These are phyloP conservation scores for Chernovozyma aurita DNA, from an alignment of 1,139 yeast species.

Conservation along the genomic window DNA sequence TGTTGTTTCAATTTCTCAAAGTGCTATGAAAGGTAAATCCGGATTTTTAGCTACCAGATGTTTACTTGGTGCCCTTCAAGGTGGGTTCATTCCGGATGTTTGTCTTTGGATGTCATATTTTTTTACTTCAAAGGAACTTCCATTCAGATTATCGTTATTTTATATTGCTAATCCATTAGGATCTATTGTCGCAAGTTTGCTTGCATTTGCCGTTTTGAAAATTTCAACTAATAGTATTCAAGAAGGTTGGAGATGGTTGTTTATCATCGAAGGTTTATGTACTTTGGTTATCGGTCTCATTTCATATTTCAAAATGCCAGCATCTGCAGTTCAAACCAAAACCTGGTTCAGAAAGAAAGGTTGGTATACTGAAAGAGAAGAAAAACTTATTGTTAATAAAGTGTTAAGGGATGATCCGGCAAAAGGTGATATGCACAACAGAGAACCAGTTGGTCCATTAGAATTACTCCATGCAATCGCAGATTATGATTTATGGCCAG, in stretches of 20 bases:
- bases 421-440: conserved; percentile 31
- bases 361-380: conserved; percentile 35
- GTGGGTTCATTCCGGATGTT: conserved; percentile 31
- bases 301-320: conserved; percentile 30
- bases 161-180: conserved; percentile 22
- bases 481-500: conserved; percentile 42
- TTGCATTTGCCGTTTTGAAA: conserved; percentile 13
- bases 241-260: conserved; percentile 34
- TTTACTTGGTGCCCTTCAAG: conserved; percentile 24
- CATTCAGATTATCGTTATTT: conserved; percentile 20
- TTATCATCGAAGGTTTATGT: conserved; percentile 29
- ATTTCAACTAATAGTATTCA: conserved; percentile 7
- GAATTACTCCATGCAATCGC: conserved; percentile 18
- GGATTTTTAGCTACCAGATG: conserved; percentile 25
- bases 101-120: conserved; percentile 25
- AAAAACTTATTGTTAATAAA: conserved; percentile 25
- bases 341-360: conserved; percentile 26
- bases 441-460: conserved; percentile 22
- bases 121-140: conserved; percentile 23
- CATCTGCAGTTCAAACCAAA: conserved; percentile 28
- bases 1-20: conserved; percentile 25
- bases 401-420: conserved; percentile 29
- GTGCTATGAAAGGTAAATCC: conserved; percentile 18
- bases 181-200: conserved; percentile 19
- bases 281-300: conserved; percentile 26